Base-by-base conservation (phyloP, 1,284 basidiomycete species). In the Ustilago curta region DNA sequence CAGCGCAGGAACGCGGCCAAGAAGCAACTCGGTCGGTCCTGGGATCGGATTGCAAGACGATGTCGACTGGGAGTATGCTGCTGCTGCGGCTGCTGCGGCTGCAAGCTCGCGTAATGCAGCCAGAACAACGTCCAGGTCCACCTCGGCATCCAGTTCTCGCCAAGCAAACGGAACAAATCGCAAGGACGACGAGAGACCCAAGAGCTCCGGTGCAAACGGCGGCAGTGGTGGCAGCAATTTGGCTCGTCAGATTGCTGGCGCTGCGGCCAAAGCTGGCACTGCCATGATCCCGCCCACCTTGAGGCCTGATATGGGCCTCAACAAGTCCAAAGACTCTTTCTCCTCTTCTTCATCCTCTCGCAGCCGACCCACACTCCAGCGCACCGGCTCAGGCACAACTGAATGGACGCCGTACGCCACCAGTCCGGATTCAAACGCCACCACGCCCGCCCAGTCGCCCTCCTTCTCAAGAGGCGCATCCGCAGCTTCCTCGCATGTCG, bases 1-100 rank as follows among this genome's bases (percentile, higher is more conserved):
- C 32, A 19, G 31, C 0, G 40, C 50, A 16, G 42, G 53, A 21
- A 29, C 58, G 0, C 54, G 69, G 2, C 64, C 39, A 9, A 19
- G 93, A 8, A 89, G 91, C 4, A 87, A 90, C 4, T 97, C 95
- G 0, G 88, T 96, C 42, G 94, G 93, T 0, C 94, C 93, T 0
- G 92, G 92, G 0, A 83, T 89, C 3, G 76, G 83, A 4, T 79
- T 82, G 1, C 70, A 83, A 23, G 85, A 87, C 39, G 86, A 87
- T 49, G 84, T 86, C 44, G 86, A 87, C 53, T 79, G 78, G 59
- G 86, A 86, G n/a, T 86, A 64, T 18, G 73, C 73, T 19, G 67
- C 67, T 29, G 67, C 67, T 29, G 69, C 68, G 37, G 31, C 31
- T 37, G 69, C 69, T 43, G 68, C 62, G 16, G 29, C 39, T 5